phyloP scores from a whole-genome alignment of 768 basidiomycete species.

The Serendipita sp. region DNA sequence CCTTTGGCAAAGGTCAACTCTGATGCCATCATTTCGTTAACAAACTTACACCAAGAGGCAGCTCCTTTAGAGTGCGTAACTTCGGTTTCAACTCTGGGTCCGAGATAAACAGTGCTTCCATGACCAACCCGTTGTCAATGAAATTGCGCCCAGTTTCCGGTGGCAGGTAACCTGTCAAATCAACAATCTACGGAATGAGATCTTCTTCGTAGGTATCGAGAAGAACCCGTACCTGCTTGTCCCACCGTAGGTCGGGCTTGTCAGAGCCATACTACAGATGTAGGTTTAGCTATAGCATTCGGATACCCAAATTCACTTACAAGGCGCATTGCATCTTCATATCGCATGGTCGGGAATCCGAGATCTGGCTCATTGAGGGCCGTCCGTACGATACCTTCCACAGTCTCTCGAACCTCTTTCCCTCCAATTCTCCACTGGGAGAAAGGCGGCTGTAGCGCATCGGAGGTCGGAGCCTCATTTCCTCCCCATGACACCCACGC shows the following conservation, averaged over 20 bases:
- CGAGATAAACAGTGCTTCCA: background rate
- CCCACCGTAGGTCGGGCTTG: constrained; percentile 86
- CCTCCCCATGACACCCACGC: constrained; percentile 77
- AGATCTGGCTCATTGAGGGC: constrained; percentile 49
- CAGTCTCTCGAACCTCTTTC: constrained; percentile 57
- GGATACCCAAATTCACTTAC: constrained; percentile 25
- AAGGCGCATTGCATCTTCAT: constrained; percentile 76
- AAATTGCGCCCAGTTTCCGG: constrained; percentile 9
- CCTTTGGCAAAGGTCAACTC: background rate
- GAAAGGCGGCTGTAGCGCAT: constrained; percentile 12
- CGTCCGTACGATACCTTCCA: constrained; percentile 55
- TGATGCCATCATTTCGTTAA: too few species aligned
- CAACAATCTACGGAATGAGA: too few species aligned
- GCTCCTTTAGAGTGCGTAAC: background rate
- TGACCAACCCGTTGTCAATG: background rate
- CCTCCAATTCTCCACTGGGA: constrained; percentile 76
- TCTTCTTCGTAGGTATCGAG: too few species aligned
- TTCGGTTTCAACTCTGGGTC: background rate
- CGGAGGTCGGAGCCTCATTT: constrained; percentile 12
- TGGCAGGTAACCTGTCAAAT: too few species aligned
- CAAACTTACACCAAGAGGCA: background rate
- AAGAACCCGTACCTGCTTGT: constrained; percentile 47
- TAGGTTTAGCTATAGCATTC: constrained; percentile 15
- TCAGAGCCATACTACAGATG: constrained; percentile 70
- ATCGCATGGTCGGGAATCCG: constrained; percentile 62